These are phyloP conservation scores for Datisca glomerata DNA, from an alignment of 306 rosid genomes.

Conservation along the genomic window DNA sequence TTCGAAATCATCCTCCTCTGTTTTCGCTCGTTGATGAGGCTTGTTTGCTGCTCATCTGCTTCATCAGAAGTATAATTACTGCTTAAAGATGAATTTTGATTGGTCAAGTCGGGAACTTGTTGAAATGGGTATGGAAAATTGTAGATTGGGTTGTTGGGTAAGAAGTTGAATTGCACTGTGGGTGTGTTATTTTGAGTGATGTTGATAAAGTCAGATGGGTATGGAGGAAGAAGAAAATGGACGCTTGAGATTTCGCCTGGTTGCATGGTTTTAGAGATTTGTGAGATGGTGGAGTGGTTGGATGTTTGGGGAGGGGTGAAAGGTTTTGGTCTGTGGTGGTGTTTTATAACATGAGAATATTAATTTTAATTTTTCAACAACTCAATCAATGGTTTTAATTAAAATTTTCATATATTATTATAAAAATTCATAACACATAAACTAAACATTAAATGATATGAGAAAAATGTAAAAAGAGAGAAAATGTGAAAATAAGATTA, in stretches of 20 bases:
- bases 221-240: slow-evolving; percentile 38
- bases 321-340: no score
- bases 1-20: slow-evolving; percentile 90
- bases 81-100: slow-evolving; percentile 42
- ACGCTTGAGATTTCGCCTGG: slow-evolving; percentile 35
- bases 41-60: slow-evolving; percentile 60
- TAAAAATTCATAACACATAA: no score
- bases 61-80: slow-evolving; percentile 86
- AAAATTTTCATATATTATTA: no score
- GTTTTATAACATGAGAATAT: no score
- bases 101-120: slow-evolving; percentile 33
- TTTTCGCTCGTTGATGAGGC: slow-evolving; percentile 68
- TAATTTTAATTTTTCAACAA: no score
- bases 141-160: slow-evolving; percentile 28
- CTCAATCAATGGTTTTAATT: no score
- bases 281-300: slow-evolving; percentile 27
- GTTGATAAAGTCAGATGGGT: slow-evolving; percentile 29
- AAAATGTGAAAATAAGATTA: no score
- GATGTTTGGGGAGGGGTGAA: no score
- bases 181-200: slow-evolving; percentile 24
- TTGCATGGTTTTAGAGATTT: slow-evolving; percentile 40
- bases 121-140: slow-evolving; percentile 33
- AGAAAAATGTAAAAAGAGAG: no score
- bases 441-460: no score
- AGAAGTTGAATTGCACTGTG: slow-evolving; percentile 30